phyloP scores from a whole-genome alignment of 2,329 filamentous ascomycete genomes.

The Madurella mycetomatis region DNA sequence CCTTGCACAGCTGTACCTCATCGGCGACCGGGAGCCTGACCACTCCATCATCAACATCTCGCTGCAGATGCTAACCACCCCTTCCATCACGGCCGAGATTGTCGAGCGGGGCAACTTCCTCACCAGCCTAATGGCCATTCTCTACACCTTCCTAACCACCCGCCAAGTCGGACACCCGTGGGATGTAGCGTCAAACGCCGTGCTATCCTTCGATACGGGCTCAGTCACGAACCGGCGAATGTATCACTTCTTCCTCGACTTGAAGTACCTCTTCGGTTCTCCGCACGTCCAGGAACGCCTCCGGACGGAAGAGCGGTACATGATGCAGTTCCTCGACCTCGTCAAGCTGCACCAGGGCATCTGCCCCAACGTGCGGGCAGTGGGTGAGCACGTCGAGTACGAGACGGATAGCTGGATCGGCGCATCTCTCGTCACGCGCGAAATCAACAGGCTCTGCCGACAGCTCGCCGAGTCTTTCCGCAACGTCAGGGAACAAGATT shows the following conservation, averaged over 20 bases:
- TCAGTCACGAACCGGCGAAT: constrained; percentile 92
- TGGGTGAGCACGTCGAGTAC: constrained; percentile 96
- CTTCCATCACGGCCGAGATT: constrained; percentile 92
- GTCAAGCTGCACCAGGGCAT: constrained; percentile 97
- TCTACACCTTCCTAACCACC: constrained; percentile 96
- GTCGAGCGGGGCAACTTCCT: constrained; percentile 94
- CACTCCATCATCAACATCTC: constrained; percentile 98
- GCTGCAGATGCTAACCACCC: constrained; percentile 91
- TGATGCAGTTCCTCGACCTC: constrained; percentile 90
- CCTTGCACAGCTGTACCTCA: constrained; percentile 88
- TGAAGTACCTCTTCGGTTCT: constrained; percentile 86
- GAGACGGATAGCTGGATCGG: constrained; percentile 98
- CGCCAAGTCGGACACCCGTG: constrained; percentile 92
- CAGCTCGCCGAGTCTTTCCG: constrained; percentile 85
- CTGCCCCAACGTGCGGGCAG: constrained; percentile 85
- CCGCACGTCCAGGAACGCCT: constrained; percentile 83
- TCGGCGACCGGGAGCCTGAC: constrained; percentile 92
- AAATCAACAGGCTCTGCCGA: constrained; percentile 88
- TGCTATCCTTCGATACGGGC: constrained; percentile 87
- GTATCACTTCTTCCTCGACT: constrained; percentile 95
- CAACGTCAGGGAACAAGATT: constrained; percentile 60
- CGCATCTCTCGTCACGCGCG: constrained; percentile 86
- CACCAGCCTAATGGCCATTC: constrained; percentile 88
- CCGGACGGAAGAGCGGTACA: constrained; percentile 77
- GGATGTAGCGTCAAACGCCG: constrained; percentile 80